Evolutionary conservation across 2,329 filamentous ascomycete genomes (phyloP).

Genomic region (Eutypa lata): DNA sequence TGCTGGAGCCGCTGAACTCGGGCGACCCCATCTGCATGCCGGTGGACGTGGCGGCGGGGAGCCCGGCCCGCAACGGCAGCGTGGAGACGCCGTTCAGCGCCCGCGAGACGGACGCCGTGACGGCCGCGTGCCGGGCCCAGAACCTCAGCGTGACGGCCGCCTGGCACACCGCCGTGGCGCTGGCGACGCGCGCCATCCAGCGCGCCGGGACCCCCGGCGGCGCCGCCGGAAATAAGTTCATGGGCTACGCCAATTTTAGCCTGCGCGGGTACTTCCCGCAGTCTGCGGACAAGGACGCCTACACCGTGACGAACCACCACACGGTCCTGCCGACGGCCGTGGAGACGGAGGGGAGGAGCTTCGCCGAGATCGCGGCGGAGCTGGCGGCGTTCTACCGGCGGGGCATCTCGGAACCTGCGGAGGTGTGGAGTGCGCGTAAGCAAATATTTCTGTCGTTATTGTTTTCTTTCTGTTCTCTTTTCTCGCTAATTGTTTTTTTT

Average conservation of each 20-base stretch:
- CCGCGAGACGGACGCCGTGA: background rate
- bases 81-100: background rate
- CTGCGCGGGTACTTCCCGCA: background rate
- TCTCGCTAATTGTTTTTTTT: no score
- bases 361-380: background rate
- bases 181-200: background rate
- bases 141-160: background rate
- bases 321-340: background rate
- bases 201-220: background rate
- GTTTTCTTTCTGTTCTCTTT: no score
- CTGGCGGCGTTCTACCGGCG: slow-evolving; percentile 1
- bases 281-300: background rate
- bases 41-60: background rate
- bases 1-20: background rate
- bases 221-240: background rate
- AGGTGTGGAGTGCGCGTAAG: no score
- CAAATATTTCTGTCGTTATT: no score
- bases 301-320: background rate
- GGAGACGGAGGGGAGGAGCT: background rate
- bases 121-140: background rate
- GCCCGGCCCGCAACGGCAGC: background rate
- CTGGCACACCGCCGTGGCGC: background rate
- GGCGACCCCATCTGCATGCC: background rate
- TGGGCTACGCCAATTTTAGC: slow-evolving; percentile 1
- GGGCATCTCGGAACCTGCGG: background rate